phyloP scores from a whole-genome alignment of 257 asterid species.

The Haberlea rhodopensis region DNA sequence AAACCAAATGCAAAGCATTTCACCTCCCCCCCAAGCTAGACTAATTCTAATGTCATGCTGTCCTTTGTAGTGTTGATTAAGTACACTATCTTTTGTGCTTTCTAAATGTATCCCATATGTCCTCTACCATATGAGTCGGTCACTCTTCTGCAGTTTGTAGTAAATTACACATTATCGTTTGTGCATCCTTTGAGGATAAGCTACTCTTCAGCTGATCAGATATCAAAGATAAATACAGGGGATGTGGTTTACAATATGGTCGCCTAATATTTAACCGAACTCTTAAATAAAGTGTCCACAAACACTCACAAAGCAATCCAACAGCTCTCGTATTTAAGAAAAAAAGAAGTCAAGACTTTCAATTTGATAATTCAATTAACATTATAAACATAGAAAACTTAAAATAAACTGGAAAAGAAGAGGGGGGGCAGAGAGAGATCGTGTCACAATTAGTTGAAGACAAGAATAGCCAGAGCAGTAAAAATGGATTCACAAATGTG shows the following conservation, averaged over 20 bases:
- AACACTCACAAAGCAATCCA: background rate
- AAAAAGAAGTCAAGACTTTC: constrained; percentile 6
- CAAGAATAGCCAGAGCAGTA: too few species aligned
- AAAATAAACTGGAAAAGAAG: too few species aligned
- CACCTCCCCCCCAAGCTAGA: constrained; percentile 20
- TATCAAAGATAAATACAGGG: background rate
- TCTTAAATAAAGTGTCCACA: too few species aligned
- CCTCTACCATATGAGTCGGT: background rate
- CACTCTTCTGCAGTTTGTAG: background rate
- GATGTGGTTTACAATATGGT: too few species aligned
- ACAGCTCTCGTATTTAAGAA: constrained; percentile 10
- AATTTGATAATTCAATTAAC: too few species aligned
- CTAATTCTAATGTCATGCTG: constrained; percentile 1
- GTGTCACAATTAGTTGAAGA: too few species aligned
- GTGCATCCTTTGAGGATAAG: too few species aligned
- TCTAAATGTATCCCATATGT: background rate
- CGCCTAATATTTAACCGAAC: too few species aligned
- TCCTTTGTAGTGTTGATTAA: constrained; percentile 2
- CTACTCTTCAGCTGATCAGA: background rate
- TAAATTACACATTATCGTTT: background rate
- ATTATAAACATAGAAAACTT: too few species aligned
- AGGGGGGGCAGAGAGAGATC: too few species aligned
- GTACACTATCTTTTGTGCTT: background rate
- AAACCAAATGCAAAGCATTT: constrained; percentile 9
- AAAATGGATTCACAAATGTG: too few species aligned